Base-by-base conservation (phyloP, 2,329 filamentous ascomycete species). In the Scopulariopsis brevicaulis region DNA sequence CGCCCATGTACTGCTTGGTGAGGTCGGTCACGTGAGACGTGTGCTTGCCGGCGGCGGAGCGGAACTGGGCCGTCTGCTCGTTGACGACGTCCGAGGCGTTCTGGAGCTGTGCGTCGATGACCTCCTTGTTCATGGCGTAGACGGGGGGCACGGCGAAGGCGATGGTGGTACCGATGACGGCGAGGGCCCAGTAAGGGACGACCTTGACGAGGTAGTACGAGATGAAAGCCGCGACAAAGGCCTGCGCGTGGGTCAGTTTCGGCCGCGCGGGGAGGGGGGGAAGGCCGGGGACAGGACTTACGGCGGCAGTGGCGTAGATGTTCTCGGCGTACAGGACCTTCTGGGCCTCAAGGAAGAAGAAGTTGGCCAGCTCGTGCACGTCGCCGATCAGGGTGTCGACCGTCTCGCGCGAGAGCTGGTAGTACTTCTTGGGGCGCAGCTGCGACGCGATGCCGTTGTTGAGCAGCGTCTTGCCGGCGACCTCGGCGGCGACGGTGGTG, bases 151-250 rank as follows among this genome's bases (percentile, higher is more conserved):
- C 76, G 59, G 85, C 74, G 74, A 88, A 88, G 60, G 79, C 66
- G 55, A 82, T 69, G 14, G 81, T 81, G 59, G 81, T 82, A 62
- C 72, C 74, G 64, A 87, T 75, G 62, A 88, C 71, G 53, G 82
- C 74, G 62, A 88, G 79, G 40, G 82, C 84, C 85, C 85, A 88
- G 75, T 85, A 80, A 40, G 85, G 85, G 54, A 88, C 79, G 61
- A 87, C 74, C 76, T 87, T 88, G 71, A 85, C 79, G 46, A 88
- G 76, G 69, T 79, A 83, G 73, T 87, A 87, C 25, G 84, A 84
- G 62, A 86, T 62, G 70, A 87, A 85, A 54, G 84, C 78, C 61
- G 74, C 74, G 56, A 85, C 55, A 62, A 80, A 81, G 59, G 82
- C 80, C 82, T 87, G 55, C n/a, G 22, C 5, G 18, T 24, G 11